Evolutionary conservation across 768 basidiomycete species (phyloP), one percentile per base, ranked within the genome.

Genomic region (Lactarius indigo): DNA sequence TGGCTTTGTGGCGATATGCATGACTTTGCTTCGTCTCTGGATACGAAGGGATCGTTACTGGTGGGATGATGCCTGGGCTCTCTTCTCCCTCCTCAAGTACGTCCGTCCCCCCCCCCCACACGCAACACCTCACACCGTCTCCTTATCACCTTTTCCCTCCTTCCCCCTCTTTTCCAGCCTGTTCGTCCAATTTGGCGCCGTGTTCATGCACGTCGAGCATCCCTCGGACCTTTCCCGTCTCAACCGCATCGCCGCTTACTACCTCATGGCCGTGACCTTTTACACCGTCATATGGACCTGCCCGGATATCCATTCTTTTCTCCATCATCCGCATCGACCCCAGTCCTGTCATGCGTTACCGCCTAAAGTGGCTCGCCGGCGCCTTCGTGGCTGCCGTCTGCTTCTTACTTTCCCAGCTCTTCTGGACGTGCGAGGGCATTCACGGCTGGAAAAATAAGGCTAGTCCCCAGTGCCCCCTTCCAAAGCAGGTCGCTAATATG

Each of bases 321-420:
- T 84, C 84, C 7, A 78, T 86, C 66, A 80, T 85, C 61, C 82
- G 85, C 42, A 78, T 85, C 70, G 81, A 82, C 61, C 80, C 81
- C 1, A 77, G 78, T 58, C 65, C 69, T 13, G n/a, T 60, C n/a
- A 68, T 55, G 56, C 63, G 62, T 4, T 39, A 31, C 30, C 58
- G 65, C 20, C 52, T 74, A 15, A 57, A 39, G 44, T 69, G 70
- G 59, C 64, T 71, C 1, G 71, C 73, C 28, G 65, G 15, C 17
- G 57, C 70, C 15, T 72, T 72, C 62, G 65, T 82, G n/a, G 78
- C 76, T 1, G 69, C 73, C 26, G 13, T 76, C 1, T 78, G 77
- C 72, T 69, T 84, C 63, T 77, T 84, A 37, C 70, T 83, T 28
- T 73, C 78, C 13, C 82, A 85, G 69, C 72, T 83, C 4, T 76